These are phyloP conservation scores for Phialophora expanda DNA, from an alignment of 2,329 filamentous ascomycete genomes.

Conservation along the genomic window DNA sequence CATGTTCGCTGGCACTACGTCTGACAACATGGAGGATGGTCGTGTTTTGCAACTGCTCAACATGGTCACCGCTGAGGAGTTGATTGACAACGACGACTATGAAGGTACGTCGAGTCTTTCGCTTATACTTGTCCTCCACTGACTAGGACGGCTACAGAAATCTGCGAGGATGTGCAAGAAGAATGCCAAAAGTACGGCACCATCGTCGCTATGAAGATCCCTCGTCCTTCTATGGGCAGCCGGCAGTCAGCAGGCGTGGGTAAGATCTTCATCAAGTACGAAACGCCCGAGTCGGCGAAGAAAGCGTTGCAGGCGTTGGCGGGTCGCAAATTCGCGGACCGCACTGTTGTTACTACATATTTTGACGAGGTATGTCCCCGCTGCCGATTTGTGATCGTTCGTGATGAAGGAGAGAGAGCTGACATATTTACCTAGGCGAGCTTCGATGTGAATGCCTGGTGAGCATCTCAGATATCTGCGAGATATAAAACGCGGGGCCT, in stretches of 20 bases:
- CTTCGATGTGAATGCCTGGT: constrained; percentile 91
- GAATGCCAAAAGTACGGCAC: constrained; percentile 91
- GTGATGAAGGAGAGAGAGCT: background rate
- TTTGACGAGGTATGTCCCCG: constrained; percentile 76
- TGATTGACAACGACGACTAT: constrained; percentile 93
- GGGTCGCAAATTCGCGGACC: constrained; percentile 92
- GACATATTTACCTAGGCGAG: constrained; percentile 65
- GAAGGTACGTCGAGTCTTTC: constrained; percentile 66
- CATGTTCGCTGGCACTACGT: constrained; percentile 89
- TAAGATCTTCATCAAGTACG: constrained; percentile 97
- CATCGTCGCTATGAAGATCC: constrained; percentile 88
- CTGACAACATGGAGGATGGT: constrained; percentile 76
- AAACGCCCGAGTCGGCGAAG: constrained; percentile 74
- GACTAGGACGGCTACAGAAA: constrained; percentile 67
- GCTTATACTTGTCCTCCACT: constrained; percentile 7
- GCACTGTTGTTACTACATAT: constrained; percentile 95
- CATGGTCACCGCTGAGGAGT: constrained; percentile 96
- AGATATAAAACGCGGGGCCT: background rate
- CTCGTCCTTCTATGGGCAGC: constrained; percentile 80
- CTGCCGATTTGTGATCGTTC: background rate
- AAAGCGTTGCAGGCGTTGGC: constrained; percentile 89
- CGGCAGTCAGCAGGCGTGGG: constrained; percentile 87
- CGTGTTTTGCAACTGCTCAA: constrained; percentile 91
- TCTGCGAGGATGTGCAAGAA: constrained; percentile 89
- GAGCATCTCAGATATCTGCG: constrained; percentile 43